Conservation (phyloP, 805 yeast species). For the Hermanozyma aechmeae region DNA sequence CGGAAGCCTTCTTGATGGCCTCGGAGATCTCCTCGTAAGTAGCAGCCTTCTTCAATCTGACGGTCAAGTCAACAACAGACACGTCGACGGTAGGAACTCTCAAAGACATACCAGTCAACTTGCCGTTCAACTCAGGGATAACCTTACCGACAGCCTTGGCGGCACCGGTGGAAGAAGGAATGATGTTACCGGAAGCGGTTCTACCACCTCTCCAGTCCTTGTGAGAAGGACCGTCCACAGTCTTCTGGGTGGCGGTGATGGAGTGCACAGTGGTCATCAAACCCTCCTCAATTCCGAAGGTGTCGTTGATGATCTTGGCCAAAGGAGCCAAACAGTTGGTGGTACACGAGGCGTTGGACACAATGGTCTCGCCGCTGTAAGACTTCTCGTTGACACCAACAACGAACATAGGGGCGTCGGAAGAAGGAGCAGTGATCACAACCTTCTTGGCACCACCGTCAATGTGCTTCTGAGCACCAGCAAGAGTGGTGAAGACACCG, state of each 20-base stretch:
- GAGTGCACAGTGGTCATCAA: slow-evolving; percentile 96
- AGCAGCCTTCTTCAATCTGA: slow-evolving; percentile 66
- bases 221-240: slow-evolving; percentile 94
- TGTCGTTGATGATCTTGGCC: slow-evolving; percentile 82
- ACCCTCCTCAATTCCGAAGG: slow-evolving; percentile 83
- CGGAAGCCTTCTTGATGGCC: slow-evolving; percentile 67
- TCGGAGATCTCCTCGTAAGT: slow-evolving; percentile 78
- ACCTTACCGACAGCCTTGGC: slow-evolving; percentile 97
- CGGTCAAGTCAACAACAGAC: slow-evolving; percentile 88
- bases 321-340: slow-evolving; percentile 94
- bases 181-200: slow-evolving; percentile 91
- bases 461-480: slow-evolving; percentile 76
- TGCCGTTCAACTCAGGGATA: slow-evolving; percentile 83
- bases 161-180: slow-evolving; percentile 95
- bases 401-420: slow-evolving; percentile 93
- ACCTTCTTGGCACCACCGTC: slow-evolving; percentile 94
- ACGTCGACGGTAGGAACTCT: slow-evolving; percentile 93
- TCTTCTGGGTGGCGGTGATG: slow-evolving; percentile 92
- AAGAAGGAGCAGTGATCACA: slow-evolving; percentile 87
- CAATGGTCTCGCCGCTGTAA: slow-evolving; percentile 68
- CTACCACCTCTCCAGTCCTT: slow-evolving; percentile 99
- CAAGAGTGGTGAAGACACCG: slow-evolving; percentile 83
- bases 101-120: slow-evolving; percentile 88
- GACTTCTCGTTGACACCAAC: slow-evolving; percentile 80
- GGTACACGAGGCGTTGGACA: slow-evolving; percentile 93